phyloP scores from a whole-genome alignment of 225 moss, liverwort and hornwort genomes.

The Marchantia paleacea region DNA sequence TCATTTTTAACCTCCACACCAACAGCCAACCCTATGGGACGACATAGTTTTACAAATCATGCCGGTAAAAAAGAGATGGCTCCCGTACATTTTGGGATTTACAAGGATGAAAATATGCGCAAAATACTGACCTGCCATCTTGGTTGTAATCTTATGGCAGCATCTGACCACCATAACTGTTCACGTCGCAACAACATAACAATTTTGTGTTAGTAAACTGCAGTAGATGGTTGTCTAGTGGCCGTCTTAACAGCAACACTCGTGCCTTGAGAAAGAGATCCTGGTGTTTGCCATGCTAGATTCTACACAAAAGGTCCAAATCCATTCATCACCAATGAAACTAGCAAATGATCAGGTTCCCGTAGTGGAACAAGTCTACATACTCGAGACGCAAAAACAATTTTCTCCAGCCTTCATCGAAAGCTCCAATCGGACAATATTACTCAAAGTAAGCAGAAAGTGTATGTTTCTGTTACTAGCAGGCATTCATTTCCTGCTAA shows the following conservation, averaged over 20 bases:
- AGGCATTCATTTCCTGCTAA: not conserved
- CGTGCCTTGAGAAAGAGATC: too few species aligned
- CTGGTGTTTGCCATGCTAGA: not conserved
- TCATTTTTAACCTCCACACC: too few species aligned
- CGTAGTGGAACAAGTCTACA: not conserved
- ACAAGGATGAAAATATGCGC: not conserved
- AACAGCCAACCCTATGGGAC: too few species aligned
- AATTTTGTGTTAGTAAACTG: not conserved
- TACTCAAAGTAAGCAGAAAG: not conserved
- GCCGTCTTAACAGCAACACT: not conserved
- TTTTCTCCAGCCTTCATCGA: not conserved
- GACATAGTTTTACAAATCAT: not conserved
- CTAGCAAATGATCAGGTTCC: not conserved
- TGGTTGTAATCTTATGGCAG: conserved; percentile 25
- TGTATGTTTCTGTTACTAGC: not conserved
- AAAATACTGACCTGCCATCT: conserved; percentile 33
- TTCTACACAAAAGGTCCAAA: too few species aligned
- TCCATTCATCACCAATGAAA: not conserved
- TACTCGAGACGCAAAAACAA: not conserved
- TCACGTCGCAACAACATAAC: not conserved
- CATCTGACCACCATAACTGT: conserved; percentile 44
- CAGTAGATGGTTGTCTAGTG: not conserved
- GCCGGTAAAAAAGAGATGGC: not conserved
- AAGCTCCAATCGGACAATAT: not conserved
- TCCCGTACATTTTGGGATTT: not conserved